Conservation (phyloP, 1,284 basidiomycete genomes). For the Moesziomyces parantarcticus region DNA sequence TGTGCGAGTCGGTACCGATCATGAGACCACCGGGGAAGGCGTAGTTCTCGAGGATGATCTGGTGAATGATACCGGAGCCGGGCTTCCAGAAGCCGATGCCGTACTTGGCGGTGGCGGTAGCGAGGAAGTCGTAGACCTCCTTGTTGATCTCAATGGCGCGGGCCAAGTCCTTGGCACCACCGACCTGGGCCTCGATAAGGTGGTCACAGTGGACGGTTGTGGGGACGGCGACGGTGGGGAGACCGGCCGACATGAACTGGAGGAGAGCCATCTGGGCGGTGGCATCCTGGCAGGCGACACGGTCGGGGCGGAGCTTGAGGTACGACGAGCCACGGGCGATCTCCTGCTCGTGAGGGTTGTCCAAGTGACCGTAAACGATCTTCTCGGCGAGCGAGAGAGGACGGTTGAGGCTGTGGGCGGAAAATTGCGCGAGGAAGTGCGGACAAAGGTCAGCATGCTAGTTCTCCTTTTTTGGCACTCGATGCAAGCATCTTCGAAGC, state of each 20-base stretch:
- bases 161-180: conserved; percentile 90
- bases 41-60: conserved; percentile 91
- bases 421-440: not conserved
- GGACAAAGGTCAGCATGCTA: conserved; percentile 9
- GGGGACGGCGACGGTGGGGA: conserved; percentile 87
- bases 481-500: not conserved
- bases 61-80: conserved; percentile 84
- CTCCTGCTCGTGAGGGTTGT: conserved; percentile 67
- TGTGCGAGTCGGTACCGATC: conserved; percentile 99
- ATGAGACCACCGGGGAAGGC: conserved; percentile 98
- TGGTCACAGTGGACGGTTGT: conserved; percentile 95
- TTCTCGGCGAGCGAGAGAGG: conserved; percentile 66
- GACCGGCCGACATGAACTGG: conserved; percentile 98
- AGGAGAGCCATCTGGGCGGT: conserved; percentile 99
- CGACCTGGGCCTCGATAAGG: conserved; percentile 95
- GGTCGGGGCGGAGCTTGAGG: conserved; percentile 70
- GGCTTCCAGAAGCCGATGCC: conserved; percentile 99
- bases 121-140: conserved; percentile 99
- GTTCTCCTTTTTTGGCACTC: not conserved
- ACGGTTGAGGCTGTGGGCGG: conserved; percentile 63
- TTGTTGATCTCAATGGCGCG: conserved; percentile 94
- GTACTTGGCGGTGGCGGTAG: conserved; percentile 97
- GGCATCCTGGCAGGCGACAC: conserved; percentile 99
- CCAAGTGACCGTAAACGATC: conserved; percentile 68
- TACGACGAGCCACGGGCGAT: conserved; percentile 65